These are phyloP conservation scores for Iris macrosiphon DNA, from an alignment of 106 monocot genomes.

Conservation along the genomic window DNA sequence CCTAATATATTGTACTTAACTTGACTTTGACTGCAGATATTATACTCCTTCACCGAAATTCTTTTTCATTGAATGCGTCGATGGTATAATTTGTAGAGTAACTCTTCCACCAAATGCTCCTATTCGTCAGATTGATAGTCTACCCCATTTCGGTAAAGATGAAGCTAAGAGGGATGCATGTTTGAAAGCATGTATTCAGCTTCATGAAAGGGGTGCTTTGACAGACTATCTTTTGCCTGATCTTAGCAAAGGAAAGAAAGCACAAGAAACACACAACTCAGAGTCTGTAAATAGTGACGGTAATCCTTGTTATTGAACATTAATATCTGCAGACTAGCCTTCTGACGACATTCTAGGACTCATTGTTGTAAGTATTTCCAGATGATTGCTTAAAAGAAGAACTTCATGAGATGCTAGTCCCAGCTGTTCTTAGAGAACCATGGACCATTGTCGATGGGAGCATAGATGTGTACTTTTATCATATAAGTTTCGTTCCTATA, in stretches of 20 bases:
- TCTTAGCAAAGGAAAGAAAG: conserved; percentile 16
- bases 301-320: conserved; percentile 11
- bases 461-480: conserved; percentile 52
- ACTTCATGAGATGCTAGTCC: conserved; percentile 73
- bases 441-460: conserved; percentile 17
- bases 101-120: conserved; percentile 91
- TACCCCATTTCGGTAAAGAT: conserved; percentile 68
- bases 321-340: neutral
- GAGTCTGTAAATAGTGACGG: conserved; percentile 30
- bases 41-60: conserved; percentile 67
- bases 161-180: conserved; percentile 85
- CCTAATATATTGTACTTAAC: neutral
- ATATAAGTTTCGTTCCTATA: conserved; percentile 56
- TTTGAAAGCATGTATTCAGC: conserved; percentile 64
- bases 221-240: conserved; percentile 83
- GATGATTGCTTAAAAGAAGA: conserved; percentile 70
- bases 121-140: conserved; percentile 66
- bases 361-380: conserved; percentile 16
- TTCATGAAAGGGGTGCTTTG: conserved; percentile 73
- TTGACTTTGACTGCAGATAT: conserved; percentile 42
- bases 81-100: conserved; percentile 67
- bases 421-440: conserved; percentile 41
- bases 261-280: conserved; percentile 8
- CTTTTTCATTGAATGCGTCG: conserved; percentile 49
- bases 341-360: neutral